phyloP scores from a whole-genome alignment of 1,139 yeast species.

The Diutina rugosa region DNA sequence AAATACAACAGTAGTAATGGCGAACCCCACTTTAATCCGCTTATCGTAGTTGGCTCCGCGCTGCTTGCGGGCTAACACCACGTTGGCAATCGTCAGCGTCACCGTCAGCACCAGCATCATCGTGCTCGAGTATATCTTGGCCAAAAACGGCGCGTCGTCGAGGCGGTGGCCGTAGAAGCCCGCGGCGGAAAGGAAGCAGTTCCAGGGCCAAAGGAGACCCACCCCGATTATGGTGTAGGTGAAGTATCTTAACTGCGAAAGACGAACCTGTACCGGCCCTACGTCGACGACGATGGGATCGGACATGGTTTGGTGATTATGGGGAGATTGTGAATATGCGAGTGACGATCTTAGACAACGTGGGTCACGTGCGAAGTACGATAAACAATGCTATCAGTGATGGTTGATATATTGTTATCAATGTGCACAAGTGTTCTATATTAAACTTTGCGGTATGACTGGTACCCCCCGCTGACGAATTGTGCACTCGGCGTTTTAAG shows the following conservation, averaged over 20 bases:
- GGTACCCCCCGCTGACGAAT: too few relatives aligned
- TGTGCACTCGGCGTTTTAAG: too few relatives aligned
- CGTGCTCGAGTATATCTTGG: conserved; percentile 59
- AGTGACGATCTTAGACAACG: too few relatives aligned
- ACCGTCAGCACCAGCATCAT: conserved; percentile 85
- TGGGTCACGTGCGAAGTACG: too few relatives aligned
- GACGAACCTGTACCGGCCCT: not conserved
- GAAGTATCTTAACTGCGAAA: conserved; percentile 18
- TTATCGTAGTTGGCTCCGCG: conserved; percentile 44
- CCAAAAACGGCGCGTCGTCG: conserved; percentile 35
- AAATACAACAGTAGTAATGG: conserved; percentile 43
- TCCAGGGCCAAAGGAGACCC: conserved; percentile 93
- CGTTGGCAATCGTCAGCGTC: conserved; percentile 48
- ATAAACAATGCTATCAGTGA: too few relatives aligned
- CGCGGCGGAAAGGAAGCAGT: conserved; percentile 77
- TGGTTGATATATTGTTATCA: too few relatives aligned
- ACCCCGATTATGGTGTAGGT: conserved; percentile 64
- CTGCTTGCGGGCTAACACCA: conserved; percentile 59
- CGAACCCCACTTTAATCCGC: conserved; percentile 49
- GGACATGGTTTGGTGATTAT: not conserved
- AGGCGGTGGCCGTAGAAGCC: conserved; percentile 67
- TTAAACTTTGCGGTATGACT: too few relatives aligned
- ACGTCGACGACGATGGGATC: not conserved
- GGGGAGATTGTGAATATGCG: too few relatives aligned
- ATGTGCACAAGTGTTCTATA: too few relatives aligned